Conservation (phyloP, 2,329 filamentous ascomycete species). For the Colletotrichum echinochloae region DNA sequence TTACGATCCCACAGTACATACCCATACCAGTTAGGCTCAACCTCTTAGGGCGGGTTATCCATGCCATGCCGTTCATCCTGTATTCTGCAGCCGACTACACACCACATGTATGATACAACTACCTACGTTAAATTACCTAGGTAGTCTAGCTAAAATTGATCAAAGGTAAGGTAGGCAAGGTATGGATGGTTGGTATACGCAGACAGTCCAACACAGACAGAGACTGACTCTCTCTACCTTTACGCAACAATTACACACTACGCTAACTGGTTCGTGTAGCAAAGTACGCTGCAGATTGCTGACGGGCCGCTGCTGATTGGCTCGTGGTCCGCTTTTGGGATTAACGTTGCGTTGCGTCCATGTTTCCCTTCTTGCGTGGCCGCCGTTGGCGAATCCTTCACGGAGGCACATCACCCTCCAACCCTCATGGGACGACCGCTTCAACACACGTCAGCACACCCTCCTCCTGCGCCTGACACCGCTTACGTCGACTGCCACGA, state of each 20-base stretch:
- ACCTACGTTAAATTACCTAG: too few relatives aligned
- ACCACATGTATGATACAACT: too few relatives aligned
- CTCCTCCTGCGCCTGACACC: not conserved
- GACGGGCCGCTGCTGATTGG: not conserved
- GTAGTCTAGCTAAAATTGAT: too few relatives aligned
- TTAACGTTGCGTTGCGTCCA: not conserved
- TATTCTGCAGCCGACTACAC: not conserved
- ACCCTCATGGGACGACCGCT: too few relatives aligned
- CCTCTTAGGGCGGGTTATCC: too few relatives aligned
- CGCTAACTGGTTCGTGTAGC: not conserved
- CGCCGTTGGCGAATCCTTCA: not conserved
- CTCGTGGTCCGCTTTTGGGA: not conserved
- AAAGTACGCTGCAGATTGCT: not conserved
- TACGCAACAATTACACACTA: too few relatives aligned
- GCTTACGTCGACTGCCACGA: not conserved
- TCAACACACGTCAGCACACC: constrained; percentile 11
- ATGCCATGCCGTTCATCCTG: not conserved
- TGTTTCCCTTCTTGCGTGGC: not conserved
- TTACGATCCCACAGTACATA: not conserved
- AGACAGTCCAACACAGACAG: too few relatives aligned
- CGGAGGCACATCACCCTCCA: not conserved
- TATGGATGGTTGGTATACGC: too few relatives aligned
- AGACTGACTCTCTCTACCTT: too few relatives aligned
- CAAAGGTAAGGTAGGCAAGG: too few relatives aligned
- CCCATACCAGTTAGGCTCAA: too few relatives aligned